These are phyloP conservation scores for Barnettozyma salicaria DNA, from an alignment of 805 yeast genomes.

Conservation along the genomic window DNA sequence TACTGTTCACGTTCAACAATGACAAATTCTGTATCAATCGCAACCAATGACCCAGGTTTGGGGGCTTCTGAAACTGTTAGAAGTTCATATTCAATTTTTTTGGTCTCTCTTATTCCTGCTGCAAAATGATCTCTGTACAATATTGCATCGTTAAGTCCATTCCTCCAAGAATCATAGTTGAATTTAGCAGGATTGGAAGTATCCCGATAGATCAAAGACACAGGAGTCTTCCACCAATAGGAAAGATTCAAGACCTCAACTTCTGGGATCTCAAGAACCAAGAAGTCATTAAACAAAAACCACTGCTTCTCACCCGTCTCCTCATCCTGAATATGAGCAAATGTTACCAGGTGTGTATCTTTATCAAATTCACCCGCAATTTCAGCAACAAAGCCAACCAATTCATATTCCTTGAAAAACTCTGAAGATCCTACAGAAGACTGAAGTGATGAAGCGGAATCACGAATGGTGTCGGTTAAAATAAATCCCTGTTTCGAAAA, in stretches of 20 bases:
- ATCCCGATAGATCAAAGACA: slow-evolving; percentile 59
- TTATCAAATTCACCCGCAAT: slow-evolving; percentile 40
- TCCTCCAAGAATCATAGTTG: slow-evolving; percentile 43
- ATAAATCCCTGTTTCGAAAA: slow-evolving; percentile 25
- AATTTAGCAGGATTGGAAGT: slow-evolving; percentile 37
- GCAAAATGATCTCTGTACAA: slow-evolving; percentile 73
- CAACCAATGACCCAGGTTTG: slow-evolving; percentile 66
- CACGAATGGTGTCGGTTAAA: slow-evolving; percentile 9
- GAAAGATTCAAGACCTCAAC: slow-evolving; percentile 72
- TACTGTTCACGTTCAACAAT: slow-evolving; percentile 68
- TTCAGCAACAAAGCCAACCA: slow-evolving; percentile 67
- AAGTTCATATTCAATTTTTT: slow-evolving; percentile 59
- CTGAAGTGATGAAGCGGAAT: neutral
- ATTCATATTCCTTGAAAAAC: slow-evolving; percentile 43
- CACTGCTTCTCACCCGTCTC: slow-evolving; percentile 39
- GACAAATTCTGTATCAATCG: slow-evolving; percentile 97
- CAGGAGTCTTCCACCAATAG: slow-evolving; percentile 80
- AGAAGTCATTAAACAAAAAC: slow-evolving; percentile 87
- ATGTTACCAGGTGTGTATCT: slow-evolving; percentile 56
- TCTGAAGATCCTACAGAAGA: neutral
- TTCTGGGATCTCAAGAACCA: slow-evolving; percentile 70
- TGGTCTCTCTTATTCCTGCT: slow-evolving; percentile 52
- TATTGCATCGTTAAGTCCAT: slow-evolving; percentile 52
- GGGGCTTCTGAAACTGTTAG: slow-evolving; percentile 70
- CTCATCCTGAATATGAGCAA: slow-evolving; percentile 39